Base-by-base conservation (phyloP, 768 basidiomycete species). In the Hygrophoropsis aurantiaca region DNA sequence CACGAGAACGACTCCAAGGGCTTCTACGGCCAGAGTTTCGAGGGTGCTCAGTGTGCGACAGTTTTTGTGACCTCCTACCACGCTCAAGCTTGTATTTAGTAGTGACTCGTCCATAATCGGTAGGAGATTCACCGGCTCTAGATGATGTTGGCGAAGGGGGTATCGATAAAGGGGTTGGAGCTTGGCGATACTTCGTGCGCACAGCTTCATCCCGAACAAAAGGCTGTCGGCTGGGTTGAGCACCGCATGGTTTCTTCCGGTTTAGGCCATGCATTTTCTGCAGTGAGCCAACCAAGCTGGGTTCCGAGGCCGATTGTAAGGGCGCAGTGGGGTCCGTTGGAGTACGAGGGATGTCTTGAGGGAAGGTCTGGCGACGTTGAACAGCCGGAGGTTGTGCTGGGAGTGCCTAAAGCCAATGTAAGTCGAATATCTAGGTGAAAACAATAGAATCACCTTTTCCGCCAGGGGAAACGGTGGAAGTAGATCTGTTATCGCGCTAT, bases 231-330 rank as follows among this genome's bases (percentile, higher is more conserved):
- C 66, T 52, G 15, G 79, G 73, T 55, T 80, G 79, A 9, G 74
- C 45, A 10, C 78, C 76, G 47, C 83, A 82, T 7, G 81, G 71
- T 53, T 83, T 83, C 66, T 85, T 86, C 67, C 85, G 84, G 7
- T 80, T 84, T 39, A 87, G 57, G 3, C 85, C 85, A 47, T 87
- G 84, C 27, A 80, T 74, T 56, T 82, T 80, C 61, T 86, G 81
- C 15, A 86, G 70, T 19, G 80, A 81, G 19, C 67, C 71, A 40
- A 87, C 85, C 1, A 87, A 68, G 47, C 73, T 82, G 4, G 76
- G 79, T 18, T 65, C 64, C 6, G 60, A 57, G 30, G 57, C 58
- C 20, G 50, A 58, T 54, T 60, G 62, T 9, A 50, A 15, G 23
- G 51, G 24, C 4, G 51, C 38, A 19, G 51, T 23, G 39, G 52